Evolutionary conservation across 1,284 basidiomycete genomes (phyloP).

Genomic region (Phlebopus sp.): DNA sequence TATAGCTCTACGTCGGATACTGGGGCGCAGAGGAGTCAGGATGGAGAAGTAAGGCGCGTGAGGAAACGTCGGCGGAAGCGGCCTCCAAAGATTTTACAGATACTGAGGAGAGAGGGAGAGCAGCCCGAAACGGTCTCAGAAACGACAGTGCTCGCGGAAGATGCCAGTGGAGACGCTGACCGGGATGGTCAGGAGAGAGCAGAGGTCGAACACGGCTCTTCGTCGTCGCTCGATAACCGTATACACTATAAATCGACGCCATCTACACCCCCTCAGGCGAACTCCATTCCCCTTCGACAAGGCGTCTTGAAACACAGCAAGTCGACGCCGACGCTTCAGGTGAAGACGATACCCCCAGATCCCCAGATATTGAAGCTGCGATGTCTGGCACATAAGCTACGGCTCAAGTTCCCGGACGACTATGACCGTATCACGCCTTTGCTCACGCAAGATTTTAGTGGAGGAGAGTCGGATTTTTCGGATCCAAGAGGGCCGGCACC

Average conservation of each 20-base stretch:
- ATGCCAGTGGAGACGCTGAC: conserved; percentile 29
- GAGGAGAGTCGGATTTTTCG: conserved; percentile 36
- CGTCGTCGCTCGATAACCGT: conserved; percentile 33
- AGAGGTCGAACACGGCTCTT: conserved; percentile 27
- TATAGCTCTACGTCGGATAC: conserved; percentile 39
- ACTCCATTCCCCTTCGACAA: conserved; percentile 15
- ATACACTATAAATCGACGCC: conserved; percentile 38
- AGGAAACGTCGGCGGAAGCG: conserved; percentile 51
- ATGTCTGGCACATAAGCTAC: conserved; percentile 53
- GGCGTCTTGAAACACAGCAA: conserved; percentile 40
- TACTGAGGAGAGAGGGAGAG: conserved; percentile 23
- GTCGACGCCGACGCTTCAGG: conserved; percentile 42
- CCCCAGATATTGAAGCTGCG: conserved; percentile 51
- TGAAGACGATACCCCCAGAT: conserved; percentile 41
- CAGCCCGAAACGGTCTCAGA: conserved; percentile 24
- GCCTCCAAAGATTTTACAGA: conserved; percentile 24
- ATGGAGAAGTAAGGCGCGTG: conserved; percentile 37
- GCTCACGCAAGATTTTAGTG: conserved; percentile 40
- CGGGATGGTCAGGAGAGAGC: conserved; percentile 17
- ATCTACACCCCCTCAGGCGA: conserved; percentile 31
- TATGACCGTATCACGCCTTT: conserved; percentile 44
- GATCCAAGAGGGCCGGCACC: conserved; percentile 49
- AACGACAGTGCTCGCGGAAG: conserved; percentile 19
- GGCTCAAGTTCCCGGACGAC: conserved; percentile 56
- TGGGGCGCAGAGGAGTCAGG: conserved; percentile 31